Evolutionary conservation across 257 asterid genomes (phyloP).

Genomic region (Petunia secreta): DNA sequence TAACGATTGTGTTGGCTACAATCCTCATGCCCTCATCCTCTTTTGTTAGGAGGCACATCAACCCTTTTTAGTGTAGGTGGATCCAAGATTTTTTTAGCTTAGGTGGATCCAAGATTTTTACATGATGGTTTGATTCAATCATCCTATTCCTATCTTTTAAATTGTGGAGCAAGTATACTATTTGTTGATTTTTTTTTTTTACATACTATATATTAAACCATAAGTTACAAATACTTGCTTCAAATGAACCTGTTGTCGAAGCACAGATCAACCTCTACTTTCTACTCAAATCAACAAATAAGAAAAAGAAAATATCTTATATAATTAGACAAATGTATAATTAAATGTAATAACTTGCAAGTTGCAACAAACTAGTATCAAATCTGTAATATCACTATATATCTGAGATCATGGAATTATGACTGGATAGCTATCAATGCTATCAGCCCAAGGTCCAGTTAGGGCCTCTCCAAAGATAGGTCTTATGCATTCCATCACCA

Average conservation of each 20-base stretch:
- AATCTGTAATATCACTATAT: background rate
- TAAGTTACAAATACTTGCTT: too few species aligned
- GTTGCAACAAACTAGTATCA: background rate
- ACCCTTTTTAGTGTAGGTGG: too few species aligned
- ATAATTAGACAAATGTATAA: background rate
- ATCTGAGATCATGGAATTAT: background rate
- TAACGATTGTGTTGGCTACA: background rate
- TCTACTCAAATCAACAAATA: background rate
- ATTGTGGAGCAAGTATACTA: too few species aligned
- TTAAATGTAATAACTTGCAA: background rate
- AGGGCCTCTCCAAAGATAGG: constrained; percentile 54
- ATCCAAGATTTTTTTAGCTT: too few species aligned
- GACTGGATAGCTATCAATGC: constrained; percentile 46
- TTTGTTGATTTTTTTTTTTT: too few species aligned
- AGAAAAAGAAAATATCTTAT: background rate
- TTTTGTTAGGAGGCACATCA: background rate
- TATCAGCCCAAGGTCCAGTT: constrained; percentile 70
- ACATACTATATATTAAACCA: too few species aligned
- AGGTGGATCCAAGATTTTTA: too few species aligned
- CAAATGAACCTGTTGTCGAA: too few species aligned
- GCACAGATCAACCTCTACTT: too few species aligned
- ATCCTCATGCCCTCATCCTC: background rate
- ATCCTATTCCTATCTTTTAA: too few species aligned
- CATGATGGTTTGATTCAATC: too few species aligned
- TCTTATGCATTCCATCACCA: constrained; percentile 65